phyloP scores from a whole-genome alignment of 2,329 filamentous ascomycete genomes.

The Clarireedia sp. region DNA sequence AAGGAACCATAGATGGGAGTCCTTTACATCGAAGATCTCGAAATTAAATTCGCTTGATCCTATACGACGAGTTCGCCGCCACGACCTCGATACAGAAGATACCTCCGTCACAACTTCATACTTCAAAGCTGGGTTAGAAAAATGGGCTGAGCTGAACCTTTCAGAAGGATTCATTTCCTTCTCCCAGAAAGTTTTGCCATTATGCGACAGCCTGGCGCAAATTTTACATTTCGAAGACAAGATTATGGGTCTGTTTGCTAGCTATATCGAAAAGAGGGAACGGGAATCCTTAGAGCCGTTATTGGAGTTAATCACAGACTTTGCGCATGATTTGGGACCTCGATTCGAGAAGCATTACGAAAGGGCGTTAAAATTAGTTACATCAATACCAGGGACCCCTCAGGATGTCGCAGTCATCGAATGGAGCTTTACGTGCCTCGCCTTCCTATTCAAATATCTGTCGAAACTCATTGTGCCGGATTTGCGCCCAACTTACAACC shows the following conservation, averaged over 20 bases:
- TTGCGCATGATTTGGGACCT: slow-evolving; percentile 85
- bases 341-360: slow-evolving; percentile 86
- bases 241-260: slow-evolving; percentile 70
- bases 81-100: slow-evolving; percentile 75
- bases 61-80: slow-evolving; percentile 76
- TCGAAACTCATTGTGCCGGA: slow-evolving; percentile 81
- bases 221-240: slow-evolving; percentile 83
- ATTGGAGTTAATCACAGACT: slow-evolving; percentile 79
- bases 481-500: slow-evolving; percentile 72
- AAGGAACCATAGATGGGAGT: slow-evolving; percentile 83
- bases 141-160: slow-evolving; percentile 89
- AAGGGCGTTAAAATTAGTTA: slow-evolving; percentile 64
- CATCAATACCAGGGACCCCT: slow-evolving; percentile 68
- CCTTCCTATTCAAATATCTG: slow-evolving; percentile 96
- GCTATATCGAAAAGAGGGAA: slow-evolving; percentile 71
- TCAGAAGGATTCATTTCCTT: slow-evolving; percentile 75
- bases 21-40: slow-evolving; percentile 81
- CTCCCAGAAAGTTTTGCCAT: slow-evolving; percentile 61
- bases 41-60: slow-evolving; percentile 88
- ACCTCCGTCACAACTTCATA: slow-evolving; percentile 74
- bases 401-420: slow-evolving; percentile 85
- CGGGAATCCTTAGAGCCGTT: slow-evolving; percentile 77
- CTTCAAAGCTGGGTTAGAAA: slow-evolving; percentile 71
- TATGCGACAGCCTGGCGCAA: slow-evolving; percentile 85
- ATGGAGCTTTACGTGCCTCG: slow-evolving; percentile 90